Evolutionary conservation across 208 protist genomes (phyloP).

Genomic region (Wallacemonas sp.): DNA sequence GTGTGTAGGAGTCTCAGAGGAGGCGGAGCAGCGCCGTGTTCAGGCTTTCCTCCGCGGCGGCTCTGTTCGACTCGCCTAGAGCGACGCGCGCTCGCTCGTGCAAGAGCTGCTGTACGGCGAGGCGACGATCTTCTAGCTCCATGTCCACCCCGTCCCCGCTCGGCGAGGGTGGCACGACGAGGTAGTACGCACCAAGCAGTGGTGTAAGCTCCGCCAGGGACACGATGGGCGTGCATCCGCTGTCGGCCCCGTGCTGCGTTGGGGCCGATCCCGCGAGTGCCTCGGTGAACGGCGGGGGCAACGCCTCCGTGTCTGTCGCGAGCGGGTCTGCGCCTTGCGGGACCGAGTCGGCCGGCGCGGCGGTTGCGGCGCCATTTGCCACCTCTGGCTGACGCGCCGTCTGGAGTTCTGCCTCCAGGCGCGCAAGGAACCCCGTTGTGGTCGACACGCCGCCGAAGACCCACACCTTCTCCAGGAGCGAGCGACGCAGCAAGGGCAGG

Average conservation of each 20-base stretch:
- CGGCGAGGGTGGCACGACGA: slow-evolving; percentile 16
- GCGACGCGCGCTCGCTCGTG: slow-evolving; percentile 7
- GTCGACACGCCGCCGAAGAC: slow-evolving; percentile 54
- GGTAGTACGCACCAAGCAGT: slow-evolving; percentile 25
- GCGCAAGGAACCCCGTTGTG: slow-evolving; percentile 33
- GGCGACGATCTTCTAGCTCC: slow-evolving; percentile 26
- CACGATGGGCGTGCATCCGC: too few species aligned
- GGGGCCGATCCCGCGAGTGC: too few species aligned
- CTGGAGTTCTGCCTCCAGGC: slow-evolving; percentile 42
- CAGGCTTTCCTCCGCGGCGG: neutral
- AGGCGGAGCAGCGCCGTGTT: neutral
- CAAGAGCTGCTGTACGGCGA: slow-evolving; percentile 24
- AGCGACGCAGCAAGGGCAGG: slow-evolving; percentile 26
- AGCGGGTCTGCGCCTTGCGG: too few species aligned
- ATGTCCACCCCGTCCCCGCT: slow-evolving; percentile 12
- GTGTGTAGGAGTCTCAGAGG: neutral
- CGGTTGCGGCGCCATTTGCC: neutral
- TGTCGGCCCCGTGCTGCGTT: too few species aligned
- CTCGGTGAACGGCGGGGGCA: too few species aligned
- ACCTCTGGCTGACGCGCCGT: neutral
- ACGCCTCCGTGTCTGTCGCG: too few species aligned
- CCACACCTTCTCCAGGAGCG: slow-evolving; percentile 38
- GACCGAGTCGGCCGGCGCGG: neutral
- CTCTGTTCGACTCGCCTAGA: neutral
- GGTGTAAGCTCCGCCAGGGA: too few species aligned